These are phyloP conservation scores for Linum tenue DNA, from an alignment of 345 rosid genomes.

Conservation along the genomic window DNA sequence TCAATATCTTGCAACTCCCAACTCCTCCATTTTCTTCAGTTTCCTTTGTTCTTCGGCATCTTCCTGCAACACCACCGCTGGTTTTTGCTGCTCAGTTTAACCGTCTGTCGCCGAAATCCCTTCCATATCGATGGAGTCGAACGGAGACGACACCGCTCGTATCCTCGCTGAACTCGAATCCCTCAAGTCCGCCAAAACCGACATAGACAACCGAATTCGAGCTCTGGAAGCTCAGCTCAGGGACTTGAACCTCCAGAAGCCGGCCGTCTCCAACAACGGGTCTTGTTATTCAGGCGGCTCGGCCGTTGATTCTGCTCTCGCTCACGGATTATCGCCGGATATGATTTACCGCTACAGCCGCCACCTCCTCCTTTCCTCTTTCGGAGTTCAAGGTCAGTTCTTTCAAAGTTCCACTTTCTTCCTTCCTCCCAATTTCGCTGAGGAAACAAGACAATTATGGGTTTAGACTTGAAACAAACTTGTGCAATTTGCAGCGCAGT, in stretches of 20 bases:
- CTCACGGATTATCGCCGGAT: slow-evolving; percentile 54
- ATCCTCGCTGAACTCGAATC: slow-evolving; percentile 10
- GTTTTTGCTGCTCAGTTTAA: too few species aligned
- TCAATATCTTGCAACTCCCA: too few species aligned
- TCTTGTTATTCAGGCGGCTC: slow-evolving; percentile 19
- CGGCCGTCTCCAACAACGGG: slow-evolving; percentile 22
- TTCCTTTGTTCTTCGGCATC: too few species aligned
- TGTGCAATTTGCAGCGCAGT: slow-evolving; percentile 41
- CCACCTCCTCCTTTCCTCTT: slow-evolving; percentile 77
- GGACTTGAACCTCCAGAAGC: slow-evolving; percentile 18
- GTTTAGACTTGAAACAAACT: too few species aligned
- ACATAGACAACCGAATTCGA: slow-evolving; percentile 53
- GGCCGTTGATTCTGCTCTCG: slow-evolving; percentile 21
- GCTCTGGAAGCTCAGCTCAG: slow-evolving; percentile 62
- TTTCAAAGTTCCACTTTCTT: background rate
- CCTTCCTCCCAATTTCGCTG: too few species aligned
- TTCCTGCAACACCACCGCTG: too few species aligned
- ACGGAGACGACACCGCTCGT: slow-evolving; percentile 7
- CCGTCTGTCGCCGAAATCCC: too few species aligned
- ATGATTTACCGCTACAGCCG: slow-evolving; percentile 87
- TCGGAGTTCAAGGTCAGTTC: slow-evolving; percentile 67
- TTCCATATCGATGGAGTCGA: slow-evolving; percentile 7
- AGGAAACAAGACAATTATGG: too few species aligned
- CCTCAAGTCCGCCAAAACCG: slow-evolving; percentile 36
- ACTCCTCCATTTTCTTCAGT: too few species aligned